These are phyloP conservation scores for Plasmodium relictum DNA, from an alignment of 169 alveolate genomes.

Conservation along the genomic window DNA sequence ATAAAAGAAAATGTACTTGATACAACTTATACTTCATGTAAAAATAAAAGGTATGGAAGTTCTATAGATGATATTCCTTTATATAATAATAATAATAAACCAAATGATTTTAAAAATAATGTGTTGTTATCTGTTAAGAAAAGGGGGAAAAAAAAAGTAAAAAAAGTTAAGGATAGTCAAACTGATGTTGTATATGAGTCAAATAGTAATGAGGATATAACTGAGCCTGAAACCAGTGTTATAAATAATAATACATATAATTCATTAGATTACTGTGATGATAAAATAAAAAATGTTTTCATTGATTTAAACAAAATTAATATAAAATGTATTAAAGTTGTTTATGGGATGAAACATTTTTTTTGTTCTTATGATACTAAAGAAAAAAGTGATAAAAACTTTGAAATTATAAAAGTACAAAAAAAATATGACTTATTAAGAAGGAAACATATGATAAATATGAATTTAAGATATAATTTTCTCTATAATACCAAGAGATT, in stretches of 20 bases:
- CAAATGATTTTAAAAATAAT: too few relatives aligned
- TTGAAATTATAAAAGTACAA: slow-evolving; percentile 62
- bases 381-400: slow-evolving; percentile 45
- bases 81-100: too few relatives aligned
- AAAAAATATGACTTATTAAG: slow-evolving; percentile 54
- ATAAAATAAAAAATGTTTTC: slow-evolving; percentile 17
- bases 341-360: slow-evolving; percentile 59
- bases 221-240: not conserved
- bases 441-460: slow-evolving; percentile 24
- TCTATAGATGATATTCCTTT: too few relatives aligned
- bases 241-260: not conserved
- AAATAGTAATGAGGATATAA: too few relatives aligned
- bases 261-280: not conserved
- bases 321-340: slow-evolving; percentile 56
- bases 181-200: too few relatives aligned
- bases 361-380: slow-evolving; percentile 67
- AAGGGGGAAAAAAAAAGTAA: too few relatives aligned
- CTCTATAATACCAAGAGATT: slow-evolving; percentile 40
- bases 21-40: too few relatives aligned
- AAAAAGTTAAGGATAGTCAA: too few relatives aligned
- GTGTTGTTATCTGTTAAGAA: too few relatives aligned
- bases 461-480: slow-evolving; percentile 57
- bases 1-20: too few relatives aligned
- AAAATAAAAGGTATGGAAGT: too few relatives aligned
- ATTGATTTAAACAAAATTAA: slow-evolving; percentile 41